Evolutionary conservation across 140 eudicot genomes (phyloP), one percentile per base, ranked within the genome.

Genomic region (Artemisia princeps): DNA sequence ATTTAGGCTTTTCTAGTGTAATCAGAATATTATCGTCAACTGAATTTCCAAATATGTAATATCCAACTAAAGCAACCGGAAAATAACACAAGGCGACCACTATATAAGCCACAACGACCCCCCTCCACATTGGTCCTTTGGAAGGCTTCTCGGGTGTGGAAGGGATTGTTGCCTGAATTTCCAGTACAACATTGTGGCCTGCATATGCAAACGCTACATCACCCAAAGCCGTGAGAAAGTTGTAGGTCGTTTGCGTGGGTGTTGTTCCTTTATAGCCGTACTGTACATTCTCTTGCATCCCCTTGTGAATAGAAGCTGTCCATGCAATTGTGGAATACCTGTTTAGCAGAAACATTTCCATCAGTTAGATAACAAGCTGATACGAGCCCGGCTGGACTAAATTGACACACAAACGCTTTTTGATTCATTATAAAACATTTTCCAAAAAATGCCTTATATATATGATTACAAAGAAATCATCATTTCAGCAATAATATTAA

Each of bases 191-290:
- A 55, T 88, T 88, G 72, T 85, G 96, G 40, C 94, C 96, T 0
- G 96, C 96, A 45, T 88, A 88, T 45, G 94, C 90, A 64, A 88
- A 88, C 9, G 94, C 96, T 52, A 85, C 90, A 15, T 81, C 90
- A 11, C 95, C 95, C 72, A 83, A 64, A 20, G 87, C 90, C 0
- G 80, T 64, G 66, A 87, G 71, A 72, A 87, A 87, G 68, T 79
- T 60, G 61, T 81, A 87, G 19, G 82, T 81, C 22, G 54, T 79
- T 30, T 80, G 80, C 0, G 84, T 5, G 3, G 75, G 60, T 42
- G 48, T 69, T 2, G 20, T 58, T 1, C 70, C 85, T 55, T 24
- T 55, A 71, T 81, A 81, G n/a, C 87, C 81, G 4, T 87, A 87
- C 2, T 74, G 56, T 28, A 87, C 86, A n/a, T 77, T 68, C 5